Percentiles rank a stretch among this genome's conserved stretches.
phyloP scores from a whole-genome alignment of 129 eudicot genomes.

The Tanacetum coccineum region DNA sequence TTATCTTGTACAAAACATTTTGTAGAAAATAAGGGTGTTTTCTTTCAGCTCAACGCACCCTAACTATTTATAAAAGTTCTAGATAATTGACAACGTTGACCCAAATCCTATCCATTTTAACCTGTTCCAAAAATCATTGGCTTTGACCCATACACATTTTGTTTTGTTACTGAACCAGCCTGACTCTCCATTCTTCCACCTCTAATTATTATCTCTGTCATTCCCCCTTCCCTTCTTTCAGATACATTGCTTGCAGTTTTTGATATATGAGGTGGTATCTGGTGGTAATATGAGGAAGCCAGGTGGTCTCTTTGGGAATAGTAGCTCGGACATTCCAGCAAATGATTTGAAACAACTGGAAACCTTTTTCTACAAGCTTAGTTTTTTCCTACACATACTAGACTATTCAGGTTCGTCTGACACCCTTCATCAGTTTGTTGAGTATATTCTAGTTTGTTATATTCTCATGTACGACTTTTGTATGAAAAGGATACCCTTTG shows the following conservation, averaged over 20 bases:
- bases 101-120: background rate
- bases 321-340: conserved; percentile 88
- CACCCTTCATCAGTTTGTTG: conserved; percentile 18
- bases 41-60: no score
- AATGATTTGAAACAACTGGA: conserved; percentile 91
- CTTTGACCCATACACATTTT: background rate
- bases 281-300: conserved; percentile 97
- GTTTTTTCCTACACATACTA: conserved; percentile 82
- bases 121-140: background rate
- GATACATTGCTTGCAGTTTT: conserved; percentile 96
- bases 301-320: conserved; percentile 94
- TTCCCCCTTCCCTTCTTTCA: conserved; percentile 31
- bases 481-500: conserved; percentile 15
- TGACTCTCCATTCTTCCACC: background rate
- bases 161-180: background rate
- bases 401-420: conserved; percentile 82
- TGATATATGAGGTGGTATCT: conserved; percentile 96
- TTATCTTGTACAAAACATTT: no score
- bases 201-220: conserved; percentile 4
- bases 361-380: conserved; percentile 98
- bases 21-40: no score
- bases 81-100: no score
- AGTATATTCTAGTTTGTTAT: conserved; percentile 11
- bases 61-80: no score
- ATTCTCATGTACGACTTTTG: conserved; percentile 13